Evolutionary conservation across 73 alveolate genomes (phyloP).

Genomic region (Stentor coeruleus): DNA sequence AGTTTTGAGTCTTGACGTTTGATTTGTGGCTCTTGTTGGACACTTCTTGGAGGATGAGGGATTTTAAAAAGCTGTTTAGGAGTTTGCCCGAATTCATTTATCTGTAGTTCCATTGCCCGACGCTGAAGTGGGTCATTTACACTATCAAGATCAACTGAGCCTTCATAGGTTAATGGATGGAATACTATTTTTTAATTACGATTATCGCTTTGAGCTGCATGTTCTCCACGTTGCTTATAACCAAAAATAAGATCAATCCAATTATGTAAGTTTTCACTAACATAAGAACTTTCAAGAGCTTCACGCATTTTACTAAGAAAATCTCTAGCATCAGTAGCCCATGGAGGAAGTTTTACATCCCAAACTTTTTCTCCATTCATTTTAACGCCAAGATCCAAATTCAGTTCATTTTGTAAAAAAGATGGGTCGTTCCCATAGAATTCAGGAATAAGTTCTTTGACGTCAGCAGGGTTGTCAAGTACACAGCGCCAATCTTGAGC

Average conservation of each 20-base stretch:
- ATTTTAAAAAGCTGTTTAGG: conserved; percentile 90
- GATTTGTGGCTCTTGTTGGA: conserved; percentile 8
- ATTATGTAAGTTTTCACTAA: conserved; percentile 70
- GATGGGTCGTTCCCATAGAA: conserved; percentile 72
- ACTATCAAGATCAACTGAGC: conserved; percentile 67
- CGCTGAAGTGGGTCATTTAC: conserved; percentile 76
- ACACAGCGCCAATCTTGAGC: conserved; percentile 87
- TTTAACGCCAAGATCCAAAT: conserved; percentile 85
- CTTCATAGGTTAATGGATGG: conserved; percentile 96
- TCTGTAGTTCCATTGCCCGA: conserved; percentile 79
- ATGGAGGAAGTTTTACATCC: conserved; percentile 67
- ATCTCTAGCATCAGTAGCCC: conserved; percentile 74
- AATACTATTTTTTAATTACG: conserved; percentile 49
- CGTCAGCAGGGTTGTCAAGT: conserved; percentile 81
- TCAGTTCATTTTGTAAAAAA: conserved; percentile 65
- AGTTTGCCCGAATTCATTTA: conserved; percentile 96
- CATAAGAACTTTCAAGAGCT: conserved; percentile 82
- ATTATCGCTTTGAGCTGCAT: conserved; percentile 77
- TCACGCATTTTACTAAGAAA: conserved; percentile 70
- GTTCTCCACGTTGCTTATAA: conserved; percentile 80
- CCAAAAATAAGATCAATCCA: conserved; percentile 99
- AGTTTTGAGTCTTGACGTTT: not conserved
- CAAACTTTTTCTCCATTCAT: conserved; percentile 88
- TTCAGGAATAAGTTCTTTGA: conserved; percentile 97
- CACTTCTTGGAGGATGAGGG: conserved; percentile 90